Conservation (phyloP, 2,329 filamentous ascomycete genomes). For the Cercospora nicotianae region DNA sequence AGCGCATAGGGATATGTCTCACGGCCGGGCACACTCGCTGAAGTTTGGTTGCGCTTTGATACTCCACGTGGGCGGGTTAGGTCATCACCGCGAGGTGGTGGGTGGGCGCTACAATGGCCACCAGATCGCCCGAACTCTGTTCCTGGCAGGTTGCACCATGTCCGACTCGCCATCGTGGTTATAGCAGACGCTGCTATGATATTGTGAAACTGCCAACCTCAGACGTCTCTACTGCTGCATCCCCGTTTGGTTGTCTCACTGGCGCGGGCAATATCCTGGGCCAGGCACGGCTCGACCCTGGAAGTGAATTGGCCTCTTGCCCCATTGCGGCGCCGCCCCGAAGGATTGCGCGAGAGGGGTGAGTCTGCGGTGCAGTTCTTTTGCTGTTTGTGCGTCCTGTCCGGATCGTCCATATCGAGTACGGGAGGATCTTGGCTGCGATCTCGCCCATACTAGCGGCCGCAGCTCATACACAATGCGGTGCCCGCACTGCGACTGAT, state of each 20-base stretch:
- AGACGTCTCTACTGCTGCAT: constrained; percentile 1
- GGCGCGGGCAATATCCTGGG: constrained; percentile 3
- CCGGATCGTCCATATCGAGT: not conserved
- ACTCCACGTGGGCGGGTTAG: constrained; percentile 24
- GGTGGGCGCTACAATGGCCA: constrained; percentile 12
- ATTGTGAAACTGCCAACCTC: not conserved
- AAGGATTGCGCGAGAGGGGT: not conserved
- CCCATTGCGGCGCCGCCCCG: not conserved
- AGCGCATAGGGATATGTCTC: not conserved
- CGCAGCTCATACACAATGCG: not conserved
- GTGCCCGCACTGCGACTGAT: not conserved
- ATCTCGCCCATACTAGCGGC: not conserved
- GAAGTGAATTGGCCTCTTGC: not conserved
- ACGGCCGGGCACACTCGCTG: constrained; percentile 1
- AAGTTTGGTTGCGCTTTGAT: constrained; percentile 8
- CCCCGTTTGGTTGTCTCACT: constrained; percentile 8
- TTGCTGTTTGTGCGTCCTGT: not conserved
- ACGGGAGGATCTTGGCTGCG: not conserved
- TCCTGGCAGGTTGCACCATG: constrained; percentile 15
- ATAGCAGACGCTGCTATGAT: constrained; percentile 15
- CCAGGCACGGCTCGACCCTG: not conserved
- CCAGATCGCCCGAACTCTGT: constrained; percentile 22
- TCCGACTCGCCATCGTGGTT: constrained; percentile 19
- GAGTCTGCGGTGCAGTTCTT: not conserved
- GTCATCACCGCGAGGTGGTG: constrained; percentile 2